Conservation (phyloP, 352 stramenopile genomes). For the Phytophthora melonis region DNA sequence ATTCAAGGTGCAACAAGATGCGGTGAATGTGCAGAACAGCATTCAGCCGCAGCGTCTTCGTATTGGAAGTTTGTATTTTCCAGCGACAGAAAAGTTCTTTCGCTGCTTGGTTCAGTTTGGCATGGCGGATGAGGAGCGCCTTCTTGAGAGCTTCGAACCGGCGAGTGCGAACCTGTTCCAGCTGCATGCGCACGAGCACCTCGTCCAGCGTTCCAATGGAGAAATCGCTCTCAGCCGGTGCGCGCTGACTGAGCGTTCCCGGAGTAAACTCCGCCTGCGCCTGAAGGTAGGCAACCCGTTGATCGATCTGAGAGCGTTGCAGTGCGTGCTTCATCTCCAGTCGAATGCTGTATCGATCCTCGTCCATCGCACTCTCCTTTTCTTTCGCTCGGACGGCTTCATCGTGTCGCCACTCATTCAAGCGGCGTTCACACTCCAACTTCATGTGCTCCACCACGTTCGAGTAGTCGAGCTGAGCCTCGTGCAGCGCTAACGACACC, state of each 20-base stretch:
- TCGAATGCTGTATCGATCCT: conserved; percentile 73
- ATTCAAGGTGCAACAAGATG: conserved; percentile 44
- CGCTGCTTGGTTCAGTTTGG: conserved; percentile 40
- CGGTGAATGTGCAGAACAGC: conserved; percentile 57
- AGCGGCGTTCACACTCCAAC: conserved; percentile 55
- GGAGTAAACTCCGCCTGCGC: conserved; percentile 36
- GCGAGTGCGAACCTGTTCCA: conserved; percentile 68
- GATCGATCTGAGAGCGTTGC: conserved; percentile 70
- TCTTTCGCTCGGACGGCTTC: conserved; percentile 67
- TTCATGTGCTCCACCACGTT: conserved; percentile 57
- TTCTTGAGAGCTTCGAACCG: conserved; percentile 76
- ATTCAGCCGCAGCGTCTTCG: conserved; percentile 36
- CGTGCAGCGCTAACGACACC: conserved; percentile 58
- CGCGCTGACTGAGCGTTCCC: not conserved
- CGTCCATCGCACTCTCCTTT: conserved; percentile 57
- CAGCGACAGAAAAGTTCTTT: conserved; percentile 54
- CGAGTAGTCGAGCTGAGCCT: conserved; percentile 55
- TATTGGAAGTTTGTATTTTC: conserved; percentile 47
- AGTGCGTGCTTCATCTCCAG: conserved; percentile 70
- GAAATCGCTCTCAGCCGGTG: conserved; percentile 43
- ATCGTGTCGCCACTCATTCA: conserved; percentile 65
- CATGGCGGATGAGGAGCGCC: conserved; percentile 61
- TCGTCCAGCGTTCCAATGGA: conserved; percentile 66
- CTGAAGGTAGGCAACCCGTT: conserved; percentile 62
- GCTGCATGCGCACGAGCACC: conserved; percentile 69